These are phyloP conservation scores for Corylus avellana DNA, from an alignment of 306 rosid species.

Conservation along the genomic window DNA sequence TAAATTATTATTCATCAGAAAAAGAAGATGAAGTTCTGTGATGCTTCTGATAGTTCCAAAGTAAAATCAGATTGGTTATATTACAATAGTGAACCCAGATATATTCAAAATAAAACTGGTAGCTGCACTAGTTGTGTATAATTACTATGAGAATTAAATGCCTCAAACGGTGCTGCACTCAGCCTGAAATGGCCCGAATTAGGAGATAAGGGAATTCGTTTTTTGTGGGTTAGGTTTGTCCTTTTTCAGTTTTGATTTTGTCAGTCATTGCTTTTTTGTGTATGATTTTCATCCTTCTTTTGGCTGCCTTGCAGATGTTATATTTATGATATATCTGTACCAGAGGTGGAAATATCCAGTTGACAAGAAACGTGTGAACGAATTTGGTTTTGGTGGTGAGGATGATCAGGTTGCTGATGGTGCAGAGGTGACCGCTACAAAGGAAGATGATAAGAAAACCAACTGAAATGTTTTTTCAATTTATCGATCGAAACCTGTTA, in stretches of 20 bases:
- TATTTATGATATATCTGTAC: constrained; percentile 77
- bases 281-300: constrained; percentile 27
- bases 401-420: constrained; percentile 52
- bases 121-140: not conserved
- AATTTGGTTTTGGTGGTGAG: constrained; percentile 94
- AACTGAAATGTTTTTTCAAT: constrained; percentile 52
- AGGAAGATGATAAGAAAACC: constrained; percentile 91
- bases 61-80: not conserved
- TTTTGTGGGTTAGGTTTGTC: not conserved
- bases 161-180: not conserved
- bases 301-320: constrained; percentile 67
- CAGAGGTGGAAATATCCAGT: constrained; percentile 96
- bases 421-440: constrained; percentile 38
- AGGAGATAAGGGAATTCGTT: not conserved
- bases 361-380: constrained; percentile 89
- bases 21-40: not conserved
- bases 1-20: not conserved
- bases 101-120: constrained; percentile 1
- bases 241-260: not conserved
- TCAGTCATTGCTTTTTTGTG: not conserved
- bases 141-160: not conserved
- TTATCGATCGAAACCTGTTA: constrained; percentile 22
- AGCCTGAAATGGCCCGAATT: not conserved
- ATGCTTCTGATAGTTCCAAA: not conserved
- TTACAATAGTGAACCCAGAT: not conserved